A percentile compares a stretch with the other conserved stretches of the same genome.
Evolutionary conservation across 441 rosid species (phyloP).

Genomic region (Adansonia madagascariensis): DNA sequence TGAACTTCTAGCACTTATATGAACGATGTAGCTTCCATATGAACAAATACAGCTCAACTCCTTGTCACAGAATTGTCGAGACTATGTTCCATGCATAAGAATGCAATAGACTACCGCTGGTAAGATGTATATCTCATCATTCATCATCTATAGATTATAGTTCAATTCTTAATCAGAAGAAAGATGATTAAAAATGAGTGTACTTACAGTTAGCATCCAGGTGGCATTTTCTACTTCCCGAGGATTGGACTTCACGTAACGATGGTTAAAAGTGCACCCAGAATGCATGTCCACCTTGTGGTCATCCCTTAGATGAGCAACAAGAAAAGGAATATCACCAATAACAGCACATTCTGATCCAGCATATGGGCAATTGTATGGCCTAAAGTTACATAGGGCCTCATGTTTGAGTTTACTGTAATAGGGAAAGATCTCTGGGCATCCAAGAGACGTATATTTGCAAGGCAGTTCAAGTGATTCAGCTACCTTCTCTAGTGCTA

Average conservation of each 20-base stretch:
- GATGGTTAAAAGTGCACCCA: constrained; percentile 86
- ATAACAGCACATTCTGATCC: constrained; percentile 78
- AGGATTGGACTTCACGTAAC: constrained; percentile 89
- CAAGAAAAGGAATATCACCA: constrained; percentile 80
- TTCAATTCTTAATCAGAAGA: too few relatives aligned
- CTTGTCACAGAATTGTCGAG: neutral
- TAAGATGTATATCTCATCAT: neutral
- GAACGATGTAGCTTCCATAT: neutral
- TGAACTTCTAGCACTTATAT: neutral
- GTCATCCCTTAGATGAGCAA: constrained; percentile 79
- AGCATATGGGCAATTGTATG: constrained; percentile 89
- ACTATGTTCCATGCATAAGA: neutral
- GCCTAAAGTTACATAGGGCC: constrained; percentile 78
- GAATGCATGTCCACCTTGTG: constrained; percentile 94
- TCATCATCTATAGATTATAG: too few relatives aligned
- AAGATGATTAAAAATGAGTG: neutral
- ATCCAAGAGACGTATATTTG: constrained; percentile 77
- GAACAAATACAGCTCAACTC: neutral
- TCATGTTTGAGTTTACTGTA: constrained; percentile 91
- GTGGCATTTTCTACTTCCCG: constrained; percentile 93
- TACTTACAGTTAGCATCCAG: constrained; percentile 68
- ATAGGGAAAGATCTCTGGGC: constrained; percentile 87
- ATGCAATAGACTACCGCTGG: neutral
- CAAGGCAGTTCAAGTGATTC: constrained; percentile 90
- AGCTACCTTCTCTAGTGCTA: constrained; percentile 87